Conservation (phyloP, 2,329 filamentous ascomycete species). For the Pseudopithomyces chartarum region DNA sequence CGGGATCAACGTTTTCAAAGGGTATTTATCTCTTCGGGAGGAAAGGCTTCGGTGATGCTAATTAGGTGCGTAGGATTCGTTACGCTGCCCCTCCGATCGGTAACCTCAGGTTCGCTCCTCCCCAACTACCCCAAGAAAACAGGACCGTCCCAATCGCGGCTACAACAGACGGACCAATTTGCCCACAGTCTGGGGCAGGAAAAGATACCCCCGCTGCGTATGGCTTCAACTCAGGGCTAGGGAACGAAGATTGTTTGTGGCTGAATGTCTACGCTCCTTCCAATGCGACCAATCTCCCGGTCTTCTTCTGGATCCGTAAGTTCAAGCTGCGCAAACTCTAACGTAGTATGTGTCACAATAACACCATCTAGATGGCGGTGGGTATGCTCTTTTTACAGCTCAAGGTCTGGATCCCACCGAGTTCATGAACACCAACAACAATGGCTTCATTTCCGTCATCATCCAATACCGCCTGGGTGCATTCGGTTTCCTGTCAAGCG, state of each 20-base stretch:
- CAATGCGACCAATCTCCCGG: conserved; percentile 54
- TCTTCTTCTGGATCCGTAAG: conserved; percentile 60
- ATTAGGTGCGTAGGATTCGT: conserved; percentile 45
- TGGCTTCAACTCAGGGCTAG: conserved; percentile 36
- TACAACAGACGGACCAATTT: conserved; percentile 49
- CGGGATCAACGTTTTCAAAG: conserved; percentile 40
- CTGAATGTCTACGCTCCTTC: conserved; percentile 48
- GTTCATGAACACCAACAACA: conserved; percentile 49
- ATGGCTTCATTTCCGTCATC: conserved; percentile 60
- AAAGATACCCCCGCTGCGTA: conserved; percentile 31
- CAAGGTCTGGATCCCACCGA: conserved; percentile 36
- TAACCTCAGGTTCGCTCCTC: conserved; percentile 58
- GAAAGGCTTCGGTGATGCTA: not conserved
- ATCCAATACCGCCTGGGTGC: conserved; percentile 58
- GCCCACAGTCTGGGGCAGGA: conserved; percentile 39
- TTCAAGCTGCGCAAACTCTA: not conserved
- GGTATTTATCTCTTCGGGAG: conserved; percentile 21
- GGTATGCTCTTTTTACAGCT: conserved; percentile 42
- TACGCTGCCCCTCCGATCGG: conserved; percentile 59
- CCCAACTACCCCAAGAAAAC: conserved; percentile 50
- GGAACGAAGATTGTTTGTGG: conserved; percentile 49
- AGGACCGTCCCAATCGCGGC: conserved; percentile 48
- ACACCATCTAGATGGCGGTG: conserved; percentile 43
- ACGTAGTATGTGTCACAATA: not conserved
- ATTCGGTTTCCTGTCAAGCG: conserved; percentile 66